Percentiles rank a stretch among this genome's conserved stretches.
Conservation (phyloP, 1,284 basidiomycete genomes). For the Ustilago cynodontis region DNA sequence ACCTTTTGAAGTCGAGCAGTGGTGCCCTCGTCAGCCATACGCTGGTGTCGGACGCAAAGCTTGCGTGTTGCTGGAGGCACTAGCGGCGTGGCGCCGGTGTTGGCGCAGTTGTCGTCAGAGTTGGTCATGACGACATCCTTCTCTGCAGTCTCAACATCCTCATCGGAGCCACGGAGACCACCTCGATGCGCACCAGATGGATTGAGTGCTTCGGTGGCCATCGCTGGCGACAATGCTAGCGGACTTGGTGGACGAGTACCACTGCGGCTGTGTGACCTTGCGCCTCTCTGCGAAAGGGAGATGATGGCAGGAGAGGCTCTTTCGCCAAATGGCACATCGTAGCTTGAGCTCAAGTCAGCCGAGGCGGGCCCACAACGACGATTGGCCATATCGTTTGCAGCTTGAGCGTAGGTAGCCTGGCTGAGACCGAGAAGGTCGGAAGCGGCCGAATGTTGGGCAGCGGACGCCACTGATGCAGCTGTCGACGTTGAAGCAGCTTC, state of each 20-base stretch:
- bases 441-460: conserved; percentile 18
- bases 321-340: conserved; percentile 51
- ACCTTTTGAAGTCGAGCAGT: conserved; percentile 94
- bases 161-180: conserved; percentile 51
- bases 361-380: conserved; percentile 34
- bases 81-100: conserved; percentile 40
- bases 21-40: conserved; percentile 96
- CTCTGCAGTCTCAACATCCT: conserved; percentile 33
- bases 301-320: conserved; percentile 50
- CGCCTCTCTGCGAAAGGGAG: conserved; percentile 36
- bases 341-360: conserved; percentile 21
- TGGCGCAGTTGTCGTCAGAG: conserved; percentile 14
- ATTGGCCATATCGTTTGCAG: conserved; percentile 32
- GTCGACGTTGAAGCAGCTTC: background rate
- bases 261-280: conserved; percentile 32
- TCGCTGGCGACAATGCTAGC: conserved; percentile 23
- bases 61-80: conserved; percentile 72
- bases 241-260: conserved; percentile 34
- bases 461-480: background rate
- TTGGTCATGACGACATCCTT: conserved; percentile 28
- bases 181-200: conserved; percentile 50
- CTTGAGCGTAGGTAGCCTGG: conserved; percentile 25
- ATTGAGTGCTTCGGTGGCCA: conserved; percentile 23
- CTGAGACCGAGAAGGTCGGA: conserved; percentile 21
- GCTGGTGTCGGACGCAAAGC: conserved; percentile 89